These are phyloP conservation scores for Dichotomocladium elegans DNA, from an alignment of 371 early-diverging fungal species.

Conservation along the genomic window DNA sequence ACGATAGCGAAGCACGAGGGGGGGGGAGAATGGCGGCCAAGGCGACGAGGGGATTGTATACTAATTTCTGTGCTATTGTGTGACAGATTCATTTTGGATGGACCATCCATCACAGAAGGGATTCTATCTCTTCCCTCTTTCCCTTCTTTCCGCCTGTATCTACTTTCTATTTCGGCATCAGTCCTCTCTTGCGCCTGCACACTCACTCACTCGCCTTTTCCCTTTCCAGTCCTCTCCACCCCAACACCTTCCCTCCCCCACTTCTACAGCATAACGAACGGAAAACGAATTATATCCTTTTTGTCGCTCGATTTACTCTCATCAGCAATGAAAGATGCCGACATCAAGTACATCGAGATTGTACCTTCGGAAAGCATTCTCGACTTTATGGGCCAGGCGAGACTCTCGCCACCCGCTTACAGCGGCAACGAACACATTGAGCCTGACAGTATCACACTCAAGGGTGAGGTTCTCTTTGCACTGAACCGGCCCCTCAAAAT, in stretches of 20 bases:
- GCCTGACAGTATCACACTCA: conserved; percentile 8
- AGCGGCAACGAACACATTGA: conserved; percentile 1
- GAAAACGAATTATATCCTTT: no score
- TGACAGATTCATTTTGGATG: no score
- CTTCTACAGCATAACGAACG: no score
- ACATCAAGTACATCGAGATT: conserved; percentile 17
- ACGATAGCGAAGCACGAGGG: no score
- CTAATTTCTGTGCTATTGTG: no score
- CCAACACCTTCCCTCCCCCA: not conserved
- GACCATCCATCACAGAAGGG: no score
- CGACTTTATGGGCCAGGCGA: conserved; percentile 14
- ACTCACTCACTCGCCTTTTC: no score
- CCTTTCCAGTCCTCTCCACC: not conserved
- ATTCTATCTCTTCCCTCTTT: no score
- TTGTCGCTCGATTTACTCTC: not conserved
- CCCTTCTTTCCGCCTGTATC: not conserved
- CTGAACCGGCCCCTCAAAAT: conserved; percentile 17
- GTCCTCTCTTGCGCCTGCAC: no score
- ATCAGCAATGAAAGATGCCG: conserved; percentile 20
- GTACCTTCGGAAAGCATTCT: conserved; percentile 13
- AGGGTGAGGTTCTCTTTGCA: conserved; percentile 13
- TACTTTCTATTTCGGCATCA: not conserved
- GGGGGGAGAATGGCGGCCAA: no score
- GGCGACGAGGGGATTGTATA: no score
- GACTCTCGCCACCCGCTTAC: not conserved